Evolutionary conservation across 768 basidiomycete species (phyloP).

Genomic region (Phanerochaete carnosa): DNA sequence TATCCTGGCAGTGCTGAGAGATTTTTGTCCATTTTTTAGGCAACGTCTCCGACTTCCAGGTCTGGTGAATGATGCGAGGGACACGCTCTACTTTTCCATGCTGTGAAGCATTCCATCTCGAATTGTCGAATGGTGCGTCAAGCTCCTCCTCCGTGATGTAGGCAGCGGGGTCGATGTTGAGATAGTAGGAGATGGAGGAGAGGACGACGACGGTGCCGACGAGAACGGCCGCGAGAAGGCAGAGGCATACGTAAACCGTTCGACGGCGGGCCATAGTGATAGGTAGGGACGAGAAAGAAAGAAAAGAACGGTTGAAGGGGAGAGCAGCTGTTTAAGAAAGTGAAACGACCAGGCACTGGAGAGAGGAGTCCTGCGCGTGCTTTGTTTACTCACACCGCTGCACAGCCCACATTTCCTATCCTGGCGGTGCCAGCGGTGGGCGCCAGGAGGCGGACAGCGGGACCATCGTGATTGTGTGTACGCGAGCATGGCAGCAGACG

Average conservation of each 20-base stretch:
- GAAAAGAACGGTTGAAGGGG: conserved; percentile 8
- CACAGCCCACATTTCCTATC: conserved; percentile 8
- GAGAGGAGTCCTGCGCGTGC: neutral
- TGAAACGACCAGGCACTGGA: conserved; percentile 6
- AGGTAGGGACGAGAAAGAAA: conserved; percentile 17
- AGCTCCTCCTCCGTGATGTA: conserved; percentile 82
- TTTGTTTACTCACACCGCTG: conserved; percentile 2
- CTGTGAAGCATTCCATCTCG: conserved; percentile 61
- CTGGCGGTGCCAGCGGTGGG: conserved; percentile 5
- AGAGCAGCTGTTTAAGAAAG: conserved; percentile 10
- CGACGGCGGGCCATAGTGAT: conserved; percentile 42
- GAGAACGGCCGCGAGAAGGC: conserved; percentile 72
- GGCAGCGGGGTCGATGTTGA: conserved; percentile 73
- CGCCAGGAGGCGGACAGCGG: neutral
- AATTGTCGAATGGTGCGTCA: conserved; percentile 46
- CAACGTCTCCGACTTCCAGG: conserved; percentile 91
- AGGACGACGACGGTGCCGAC: conserved; percentile 88
- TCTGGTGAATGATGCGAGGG: conserved; percentile 95
- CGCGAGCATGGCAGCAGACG: neutral
- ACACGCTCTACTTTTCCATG: conserved; percentile 69
- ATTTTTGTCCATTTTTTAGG: conserved; percentile 79
- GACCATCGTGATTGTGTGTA: neutral
- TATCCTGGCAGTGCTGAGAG: conserved; percentile 80
- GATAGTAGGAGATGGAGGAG: conserved; percentile 87
- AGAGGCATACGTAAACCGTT: conserved; percentile 43